Percentiles rank a stretch among this genome's conserved stretches.
Evolutionary conservation across 805 yeast species (phyloP).

Genomic region (Limtongia smithiae): DNA sequence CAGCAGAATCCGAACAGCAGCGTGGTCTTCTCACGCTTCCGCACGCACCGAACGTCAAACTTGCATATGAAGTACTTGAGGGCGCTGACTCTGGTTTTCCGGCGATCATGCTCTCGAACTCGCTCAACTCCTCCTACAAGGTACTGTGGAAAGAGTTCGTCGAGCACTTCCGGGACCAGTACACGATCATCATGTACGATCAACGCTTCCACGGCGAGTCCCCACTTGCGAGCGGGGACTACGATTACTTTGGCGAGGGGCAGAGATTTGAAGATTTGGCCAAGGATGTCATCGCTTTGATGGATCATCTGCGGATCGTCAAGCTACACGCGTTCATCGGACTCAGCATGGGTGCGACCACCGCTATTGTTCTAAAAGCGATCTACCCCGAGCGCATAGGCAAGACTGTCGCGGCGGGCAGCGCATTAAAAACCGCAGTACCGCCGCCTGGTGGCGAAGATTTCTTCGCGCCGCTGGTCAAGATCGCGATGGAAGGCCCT

Average conservation of each 20-base stretch:
- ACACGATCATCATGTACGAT: constrained; percentile 22
- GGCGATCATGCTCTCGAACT: constrained; percentile 23
- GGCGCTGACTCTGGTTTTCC: constrained; percentile 8
- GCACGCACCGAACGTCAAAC: not conserved
- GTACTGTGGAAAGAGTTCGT: constrained; percentile 24
- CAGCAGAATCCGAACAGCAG: too few relatives aligned
- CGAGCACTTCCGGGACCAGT: constrained; percentile 16
- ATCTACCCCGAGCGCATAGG: constrained; percentile 16
- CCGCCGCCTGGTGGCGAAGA: constrained; percentile 13
- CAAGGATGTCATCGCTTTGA: constrained; percentile 18
- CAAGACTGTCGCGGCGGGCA: constrained; percentile 21
- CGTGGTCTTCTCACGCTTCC: constrained; percentile 12
- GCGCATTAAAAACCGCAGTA: constrained; percentile 8
- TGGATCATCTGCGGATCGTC: constrained; percentile 23
- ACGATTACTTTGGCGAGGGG: constrained; percentile 23
- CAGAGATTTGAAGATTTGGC: constrained; percentile 16
- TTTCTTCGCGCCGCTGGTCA: constrained; percentile 17
- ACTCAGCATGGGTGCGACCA: constrained; percentile 28
- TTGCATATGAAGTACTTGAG: constrained; percentile 13
- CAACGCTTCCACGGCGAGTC: constrained; percentile 28
- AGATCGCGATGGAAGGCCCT: constrained; percentile 10
- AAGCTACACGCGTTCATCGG: constrained; percentile 22
- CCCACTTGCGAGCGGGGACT: constrained; percentile 16
- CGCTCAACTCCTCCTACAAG: constrained; percentile 8
- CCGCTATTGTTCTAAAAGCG: constrained; percentile 16